Evolutionary conservation across 768 basidiomycete species (phyloP), one percentile per base, ranked within the genome.

Genomic region (Lactarius akahatsu): DNA sequence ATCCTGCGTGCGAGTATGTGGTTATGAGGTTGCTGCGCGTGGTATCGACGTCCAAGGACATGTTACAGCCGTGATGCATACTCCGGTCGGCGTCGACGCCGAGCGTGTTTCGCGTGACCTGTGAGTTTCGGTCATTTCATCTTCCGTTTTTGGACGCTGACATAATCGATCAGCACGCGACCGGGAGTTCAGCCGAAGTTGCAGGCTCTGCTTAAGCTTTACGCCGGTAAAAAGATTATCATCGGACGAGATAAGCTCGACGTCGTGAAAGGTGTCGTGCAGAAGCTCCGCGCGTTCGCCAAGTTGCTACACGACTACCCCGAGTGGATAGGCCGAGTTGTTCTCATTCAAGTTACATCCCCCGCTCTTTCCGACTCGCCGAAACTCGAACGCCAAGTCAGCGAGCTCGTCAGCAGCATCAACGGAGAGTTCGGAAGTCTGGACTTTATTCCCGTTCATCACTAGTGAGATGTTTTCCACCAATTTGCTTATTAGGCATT

Each of bases 201-300:
- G 20, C 91, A 91, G 57, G 89, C 94, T 2, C 83, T 98, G 0
- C 81, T 87, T 32, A 81, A 86, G 23, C 77, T 98, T 16, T 99
- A 99, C 76, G 89, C 93, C 70, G 93, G 92, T 69, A 98, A 98
- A 84, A 98, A 98, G 83, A 98, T 99, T 73, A 95, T 99, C 64
- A 92, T 98, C 15, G 96, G 94, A 20, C 84, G 96, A 9, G 96
- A 99, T 77, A 99, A 99, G 80, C 83, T 98, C 50, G 96, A 98
- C 73, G 92, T 95, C n/a, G 95, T 97, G 72, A 98, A 98, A 79
- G 96, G 96, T 54, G 92, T 99, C 28, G 79, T 98, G 69, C 96
- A 98, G 79, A 99, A 99, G 91, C 85, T 99, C 43, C 91, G 92
- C 58, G 96, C 96, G 0, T 99, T 98, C 72, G 92, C 98, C 78